Evolutionary conservation across 106 monocot species (phyloP), one percentile per base, ranked within the genome.

Genomic region (Dioscorea zingiberensis): DNA sequence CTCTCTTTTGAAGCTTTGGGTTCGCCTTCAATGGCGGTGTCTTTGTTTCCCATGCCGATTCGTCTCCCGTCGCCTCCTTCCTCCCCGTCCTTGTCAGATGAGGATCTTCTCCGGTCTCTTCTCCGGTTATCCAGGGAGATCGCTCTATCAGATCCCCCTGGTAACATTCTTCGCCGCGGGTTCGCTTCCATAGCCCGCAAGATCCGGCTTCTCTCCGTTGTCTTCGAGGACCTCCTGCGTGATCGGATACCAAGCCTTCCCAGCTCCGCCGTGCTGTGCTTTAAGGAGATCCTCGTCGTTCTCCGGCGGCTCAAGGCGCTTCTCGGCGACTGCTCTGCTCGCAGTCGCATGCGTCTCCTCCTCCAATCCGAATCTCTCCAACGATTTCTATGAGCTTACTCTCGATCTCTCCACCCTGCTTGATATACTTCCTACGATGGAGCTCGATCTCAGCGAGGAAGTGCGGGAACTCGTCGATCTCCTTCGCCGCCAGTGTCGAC

Each of bases 211-310:
- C 74, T 91, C 24, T 53, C 72, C 23, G 54, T 74, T 16, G 48
- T 88, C 63, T 93, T 88, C 70, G 88, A 88, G 44, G 85, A 85
- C 17, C 76, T 93, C n/a, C 77, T 77, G 28, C 62, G 25, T 27
- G 15, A 19, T 24, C 54, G 23, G 55, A 14, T 30, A 17, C 4
- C 32, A 10, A 25, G 22, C 11, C 70, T 76, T 49, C 70, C 83
- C 16, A 78, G 85, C 25, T 74, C 80, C 30, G 71, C 83, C 11
- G 72, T 72, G n/a, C 80, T 85, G 23, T 83, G 85, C 63, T 66
- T 86, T 38, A 51, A 54, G 18, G 89, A 89, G 79, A 84, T 80
- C 59, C 81, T 84, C 32, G 72, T 79, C 58, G 77, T 84, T 6
- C 75, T 87, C 17, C 78, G n/a, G n/a, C 78, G 77, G 13, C 68